Base-by-base conservation (phyloP, 257 asterid genomes). In the Lycium barbarum region DNA sequence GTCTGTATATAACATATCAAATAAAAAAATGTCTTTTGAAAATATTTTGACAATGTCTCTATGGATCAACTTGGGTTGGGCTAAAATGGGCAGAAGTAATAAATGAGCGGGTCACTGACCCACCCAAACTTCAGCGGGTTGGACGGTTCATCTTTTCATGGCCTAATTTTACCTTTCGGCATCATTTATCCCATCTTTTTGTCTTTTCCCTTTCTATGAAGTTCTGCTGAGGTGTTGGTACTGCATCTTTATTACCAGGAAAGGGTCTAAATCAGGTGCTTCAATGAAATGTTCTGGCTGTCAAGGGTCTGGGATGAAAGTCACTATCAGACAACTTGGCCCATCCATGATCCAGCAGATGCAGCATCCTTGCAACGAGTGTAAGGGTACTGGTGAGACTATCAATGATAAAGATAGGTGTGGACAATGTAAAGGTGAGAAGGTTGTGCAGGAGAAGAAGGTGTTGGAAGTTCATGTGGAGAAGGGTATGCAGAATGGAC, bases 311-410 rank as follows among this genome's bases (percentile, higher is more conserved):
- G 87, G 87, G 59, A 84, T 84, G 87, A 84, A 84, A 74, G 84
- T 84, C 6, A 61, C 84, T 45, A 84, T 84, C 2, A 79, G 87
- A 67, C 85, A 85, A 20, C 87, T 85, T 5, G 82, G 82, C 51
- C 87, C 87, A 4, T 80, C 82, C 74, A 85, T 85, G 84, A 80
- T 81, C 62, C 87, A 85, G 85, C 87, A 85, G 80, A 85, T 85
- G 85, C 84, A 85, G 9, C 87, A 85, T n/a, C 81, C 87, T 53
- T 85, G 84, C 73, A 79, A 79, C 13, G 87, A 85, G 79, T 85
- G 87, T 5, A 85, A 85, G 84, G 87, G 87, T 36, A 66, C 84
- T 36, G 87, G 87, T 38, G 84, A 85, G 81, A 85, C 61, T 2
- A 85, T 85, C 20, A 85, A 61, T 63, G 84, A 85, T n/a, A 85